Evolutionary conservation across 805 yeast species (phyloP), one percentile per base, ranked within the genome.

Genomic region (Nakazawaea laoshanensis): DNA sequence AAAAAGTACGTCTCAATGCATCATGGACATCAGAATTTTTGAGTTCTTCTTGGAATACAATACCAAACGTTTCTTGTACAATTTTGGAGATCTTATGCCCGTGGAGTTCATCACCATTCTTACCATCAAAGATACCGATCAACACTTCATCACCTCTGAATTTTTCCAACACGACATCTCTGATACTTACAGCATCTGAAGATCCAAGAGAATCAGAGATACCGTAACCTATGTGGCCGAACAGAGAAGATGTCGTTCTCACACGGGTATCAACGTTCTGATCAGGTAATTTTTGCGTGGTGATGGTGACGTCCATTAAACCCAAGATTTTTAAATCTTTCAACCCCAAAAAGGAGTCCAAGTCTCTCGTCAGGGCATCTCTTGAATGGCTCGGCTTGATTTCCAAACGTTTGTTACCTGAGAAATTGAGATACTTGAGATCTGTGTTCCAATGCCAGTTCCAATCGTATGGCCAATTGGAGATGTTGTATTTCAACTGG

Each of bases 381-480:
- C 71, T 62, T 32, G 62, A 60, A 32, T 69, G 68, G 37, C 69
- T 67, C 26, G 78, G 82, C 48, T 78, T 82, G 46, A 92, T 88
- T 50, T 92, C 97, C 42, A 92, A 74, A 42, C 96, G 69, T 50
- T 82, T 81, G 51, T 92, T 92, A 24, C 96, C 96, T 0, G 96
- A 86, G 37, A 92, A 78, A 52, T 89, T 92, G 50, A 92, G 67
- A 47, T 81, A 87, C 44, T 67, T 74, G 53, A 92, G 63, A 26
- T 75, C 73, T 34, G 69, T 63, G 50, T 92, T 92, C 63, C 77
- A 77, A 46, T 81, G 77, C 98, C 98, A 92, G 56, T 86, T 92
- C 96, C 97, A 92, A 52, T 92, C 98, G 50, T 85, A 89, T 11
- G 92, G 94, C 70, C 87, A 84, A 53, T 92, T 92, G 3, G 92